These are phyloP conservation scores for Fragilaria crotonensis DNA, from an alignment of 108 stramenopile genomes.

Conservation along the genomic window DNA sequence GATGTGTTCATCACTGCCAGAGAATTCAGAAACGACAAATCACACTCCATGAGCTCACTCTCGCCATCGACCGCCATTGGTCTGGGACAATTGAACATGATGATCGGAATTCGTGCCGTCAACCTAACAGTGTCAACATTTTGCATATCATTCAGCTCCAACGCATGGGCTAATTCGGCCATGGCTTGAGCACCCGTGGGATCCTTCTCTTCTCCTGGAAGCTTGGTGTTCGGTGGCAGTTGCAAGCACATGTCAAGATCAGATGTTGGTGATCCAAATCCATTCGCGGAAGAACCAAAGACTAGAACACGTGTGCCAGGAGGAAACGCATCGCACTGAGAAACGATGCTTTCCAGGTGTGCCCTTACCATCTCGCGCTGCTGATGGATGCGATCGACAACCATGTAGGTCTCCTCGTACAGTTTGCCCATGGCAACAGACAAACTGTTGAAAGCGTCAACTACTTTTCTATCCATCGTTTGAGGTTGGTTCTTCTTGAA, in stretches of 20 bases:
- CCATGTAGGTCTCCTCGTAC: constrained; percentile 34
- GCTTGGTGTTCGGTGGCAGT: constrained; percentile 37
- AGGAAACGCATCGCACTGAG: constrained; percentile 62
- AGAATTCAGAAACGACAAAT: constrained; percentile 93
- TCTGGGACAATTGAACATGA: constrained; percentile 79
- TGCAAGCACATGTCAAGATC: constrained; percentile 86
- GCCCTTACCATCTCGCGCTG: constrained; percentile 61
- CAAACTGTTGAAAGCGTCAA: constrained; percentile 51
- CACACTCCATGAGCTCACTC: constrained; percentile 81
- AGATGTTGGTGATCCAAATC: constrained; percentile 78
- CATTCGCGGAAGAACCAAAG: constrained; percentile 86
- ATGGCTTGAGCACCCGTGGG: constrained; percentile 63
- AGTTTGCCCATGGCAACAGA: constrained; percentile 56
- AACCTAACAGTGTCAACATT: constrained; percentile 83
- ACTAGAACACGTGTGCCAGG: constrained; percentile 68
- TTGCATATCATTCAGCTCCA: constrained; percentile 68
- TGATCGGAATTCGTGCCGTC: constrained; percentile 96
- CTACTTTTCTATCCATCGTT: constrained; percentile 36
- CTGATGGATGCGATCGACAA: constrained; percentile 41
- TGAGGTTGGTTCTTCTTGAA: constrained; percentile 8
- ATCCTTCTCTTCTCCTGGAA: constrained; percentile 30
- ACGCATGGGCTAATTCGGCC: constrained; percentile 57
- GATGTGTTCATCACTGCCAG: constrained; percentile 93
- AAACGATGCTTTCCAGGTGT: constrained; percentile 46
- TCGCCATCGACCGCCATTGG: constrained; percentile 18